phyloP scores from a whole-genome alignment of 306 rosid genomes.

The Abrus precatorius region DNA sequence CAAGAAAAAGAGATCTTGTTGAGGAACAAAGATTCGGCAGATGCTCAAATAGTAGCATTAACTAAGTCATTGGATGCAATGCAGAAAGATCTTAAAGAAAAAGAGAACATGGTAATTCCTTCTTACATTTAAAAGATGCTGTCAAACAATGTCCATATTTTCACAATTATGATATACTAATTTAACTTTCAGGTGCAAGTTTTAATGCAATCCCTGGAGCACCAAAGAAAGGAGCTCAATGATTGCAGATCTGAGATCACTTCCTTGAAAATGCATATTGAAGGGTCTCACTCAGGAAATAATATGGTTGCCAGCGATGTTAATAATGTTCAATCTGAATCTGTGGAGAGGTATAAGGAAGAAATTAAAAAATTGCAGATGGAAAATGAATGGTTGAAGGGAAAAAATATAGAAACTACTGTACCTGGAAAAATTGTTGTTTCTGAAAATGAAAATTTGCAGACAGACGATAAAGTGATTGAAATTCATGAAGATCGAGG shows the following conservation, averaged over 20 bases:
- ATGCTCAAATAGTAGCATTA: slow-evolving; percentile 72
- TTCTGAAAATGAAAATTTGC: slow-evolving; percentile 56
- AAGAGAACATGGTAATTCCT: slow-evolving; percentile 75
- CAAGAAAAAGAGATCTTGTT: slow-evolving; percentile 71
- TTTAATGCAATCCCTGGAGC: slow-evolving; percentile 83
- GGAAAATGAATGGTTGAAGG: slow-evolving; percentile 79
- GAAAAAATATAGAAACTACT: slow-evolving; percentile 52
- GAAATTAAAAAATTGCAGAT: slow-evolving; percentile 74
- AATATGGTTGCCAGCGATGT: slow-evolving; percentile 56
- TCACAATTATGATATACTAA: slow-evolving; percentile 39
- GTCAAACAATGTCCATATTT: slow-evolving; percentile 30
- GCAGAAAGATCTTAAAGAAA: slow-evolving; percentile 87
- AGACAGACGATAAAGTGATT: slow-evolving; percentile 69
- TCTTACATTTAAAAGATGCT: slow-evolving; percentile 48
- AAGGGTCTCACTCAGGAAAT: slow-evolving; percentile 66
- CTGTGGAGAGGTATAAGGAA: slow-evolving; percentile 77
- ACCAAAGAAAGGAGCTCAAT: slow-evolving; percentile 79
- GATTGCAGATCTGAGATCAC: slow-evolving; percentile 90
- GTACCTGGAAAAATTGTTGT: slow-evolving; percentile 51
- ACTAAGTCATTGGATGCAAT: slow-evolving; percentile 81
- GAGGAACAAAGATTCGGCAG: slow-evolving; percentile 75
- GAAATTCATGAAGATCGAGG: slow-evolving; percentile 83
- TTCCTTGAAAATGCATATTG: slow-evolving; percentile 86
- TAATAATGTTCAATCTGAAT: slow-evolving; percentile 60
- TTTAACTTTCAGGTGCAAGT: slow-evolving; percentile 71